A percentile compares a stretch with the other conserved stretches of the same genome.
These are phyloP conservation scores for Pichia sp. DNA, from an alignment of 1,139 yeast species.

Conservation along the genomic window DNA sequence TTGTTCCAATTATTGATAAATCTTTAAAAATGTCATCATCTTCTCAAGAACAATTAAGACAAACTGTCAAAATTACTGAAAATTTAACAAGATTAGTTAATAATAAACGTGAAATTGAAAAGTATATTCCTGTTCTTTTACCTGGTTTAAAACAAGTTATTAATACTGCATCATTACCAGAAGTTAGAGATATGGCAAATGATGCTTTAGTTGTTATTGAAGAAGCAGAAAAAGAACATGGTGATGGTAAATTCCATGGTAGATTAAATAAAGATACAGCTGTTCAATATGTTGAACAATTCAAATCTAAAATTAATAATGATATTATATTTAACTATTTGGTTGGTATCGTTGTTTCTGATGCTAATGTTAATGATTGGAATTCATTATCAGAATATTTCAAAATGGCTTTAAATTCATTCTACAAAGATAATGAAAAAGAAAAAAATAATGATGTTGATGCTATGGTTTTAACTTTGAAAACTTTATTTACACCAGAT, in stretches of 20 bases:
- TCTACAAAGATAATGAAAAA: constrained; percentile 32
- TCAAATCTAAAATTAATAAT: constrained; percentile 34
- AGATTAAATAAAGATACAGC: constrained; percentile 58
- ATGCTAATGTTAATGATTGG: constrained; percentile 92
- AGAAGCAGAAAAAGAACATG: constrained; percentile 67
- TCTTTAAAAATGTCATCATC: constrained; percentile 85
- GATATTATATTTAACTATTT: constrained; percentile 44
- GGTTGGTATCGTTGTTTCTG: constrained; percentile 51
- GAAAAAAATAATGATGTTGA: constrained; percentile 36
- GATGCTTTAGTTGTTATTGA: constrained; percentile 78
- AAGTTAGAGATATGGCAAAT: constrained; percentile 86
- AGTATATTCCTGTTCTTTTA: constrained; percentile 73
- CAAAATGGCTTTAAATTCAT: constrained; percentile 36
- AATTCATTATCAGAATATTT: constrained; percentile 57
- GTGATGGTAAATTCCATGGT: constrained; percentile 71
- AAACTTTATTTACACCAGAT: constrained; percentile 61
- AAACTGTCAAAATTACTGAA: constrained; percentile 92
- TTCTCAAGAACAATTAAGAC: constrained; percentile 92
- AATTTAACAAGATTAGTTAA: constrained; percentile 92
- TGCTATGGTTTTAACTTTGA: constrained; percentile 47
- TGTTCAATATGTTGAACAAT: constrained; percentile 36
- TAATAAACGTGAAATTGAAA: constrained; percentile 85
- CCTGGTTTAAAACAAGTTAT: constrained; percentile 90
- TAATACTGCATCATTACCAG: constrained; percentile 89
- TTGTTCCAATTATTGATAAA: constrained; percentile 89